Conservation (phyloP, 202 grass and related monocot genomes). For the Hordeum pubiflorum region DNA sequence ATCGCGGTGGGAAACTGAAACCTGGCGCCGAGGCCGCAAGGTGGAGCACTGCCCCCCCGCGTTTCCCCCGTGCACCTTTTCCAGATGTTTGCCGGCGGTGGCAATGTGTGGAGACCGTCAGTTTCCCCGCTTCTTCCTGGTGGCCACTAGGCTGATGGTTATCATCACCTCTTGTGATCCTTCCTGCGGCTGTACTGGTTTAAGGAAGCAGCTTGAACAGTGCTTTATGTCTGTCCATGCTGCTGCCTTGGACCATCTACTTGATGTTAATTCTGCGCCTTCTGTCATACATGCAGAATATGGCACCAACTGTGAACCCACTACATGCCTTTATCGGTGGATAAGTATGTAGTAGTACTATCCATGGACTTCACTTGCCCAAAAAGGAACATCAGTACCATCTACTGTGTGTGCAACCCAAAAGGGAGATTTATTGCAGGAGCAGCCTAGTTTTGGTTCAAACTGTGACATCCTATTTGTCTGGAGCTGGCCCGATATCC, state of each 20-base stretch:
- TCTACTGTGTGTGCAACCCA: background rate
- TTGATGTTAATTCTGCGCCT: background rate
- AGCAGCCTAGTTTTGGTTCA: background rate
- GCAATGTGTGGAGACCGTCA: background rate
- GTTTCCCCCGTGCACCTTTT: background rate
- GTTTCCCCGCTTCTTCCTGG: background rate
- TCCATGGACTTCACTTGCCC: background rate
- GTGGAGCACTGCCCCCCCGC: background rate
- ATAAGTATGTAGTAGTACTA: background rate
- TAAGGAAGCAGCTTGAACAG: background rate
- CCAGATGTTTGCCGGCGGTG: background rate
- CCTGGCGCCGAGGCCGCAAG: background rate
- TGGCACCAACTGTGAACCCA: background rate
- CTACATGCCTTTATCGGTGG: background rate
- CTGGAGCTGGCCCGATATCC: background rate
- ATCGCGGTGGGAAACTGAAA: background rate
- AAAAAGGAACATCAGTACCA: background rate
- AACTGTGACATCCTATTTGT: background rate
- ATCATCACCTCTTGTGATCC: background rate
- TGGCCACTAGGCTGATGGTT: background rate
- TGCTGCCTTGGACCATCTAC: background rate
- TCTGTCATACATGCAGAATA: background rate
- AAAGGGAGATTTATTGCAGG: background rate
- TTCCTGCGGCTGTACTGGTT: background rate
- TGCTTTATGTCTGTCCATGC: background rate